phyloP scores from a whole-genome alignment of 805 yeast genomes.

The Candida fluviatilis region DNA sequence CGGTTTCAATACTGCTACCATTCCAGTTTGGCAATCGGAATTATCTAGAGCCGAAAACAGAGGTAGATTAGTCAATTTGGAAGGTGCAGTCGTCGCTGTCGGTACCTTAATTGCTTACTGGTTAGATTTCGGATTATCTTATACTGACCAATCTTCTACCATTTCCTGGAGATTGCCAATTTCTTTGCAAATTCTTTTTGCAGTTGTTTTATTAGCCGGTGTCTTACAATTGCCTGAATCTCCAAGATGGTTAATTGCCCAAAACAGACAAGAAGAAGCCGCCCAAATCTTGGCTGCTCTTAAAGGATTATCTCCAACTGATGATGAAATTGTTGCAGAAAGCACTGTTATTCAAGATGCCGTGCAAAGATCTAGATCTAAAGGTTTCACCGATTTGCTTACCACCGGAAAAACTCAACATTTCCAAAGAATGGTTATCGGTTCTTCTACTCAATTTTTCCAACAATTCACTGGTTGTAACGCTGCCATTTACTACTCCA shows the following conservation, averaged over 20 bases:
- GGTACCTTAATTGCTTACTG: constrained; percentile 68
- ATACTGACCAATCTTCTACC: constrained; percentile 43
- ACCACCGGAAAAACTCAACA: constrained; percentile 58
- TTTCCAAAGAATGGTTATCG: constrained; percentile 54
- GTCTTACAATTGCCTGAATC: constrained; percentile 56
- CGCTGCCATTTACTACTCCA: constrained; percentile 88
- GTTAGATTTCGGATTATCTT: constrained; percentile 64
- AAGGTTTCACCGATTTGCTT: constrained; percentile 41
- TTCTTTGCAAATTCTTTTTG: constrained; percentile 61
- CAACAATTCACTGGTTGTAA: constrained; percentile 93
- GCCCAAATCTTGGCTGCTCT: constrained; percentile 34
- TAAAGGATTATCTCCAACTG: constrained; percentile 31
- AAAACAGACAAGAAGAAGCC: constrained; percentile 34
- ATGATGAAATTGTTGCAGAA: constrained; percentile 41
- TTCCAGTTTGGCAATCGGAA: constrained; percentile 46
- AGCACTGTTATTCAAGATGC: constrained; percentile 45
- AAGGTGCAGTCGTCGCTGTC: constrained; percentile 56
- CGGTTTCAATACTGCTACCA: constrained; percentile 40
- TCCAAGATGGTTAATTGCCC: constrained; percentile 65
- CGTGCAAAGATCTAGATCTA: constrained; percentile 43
- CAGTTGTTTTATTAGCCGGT: constrained; percentile 38
- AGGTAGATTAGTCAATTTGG: constrained; percentile 38
- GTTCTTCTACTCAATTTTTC: constrained; percentile 67
- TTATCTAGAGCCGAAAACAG: constrained; percentile 41
- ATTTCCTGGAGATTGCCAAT: constrained; percentile 41